These are phyloP conservation scores for Ceratopteris richardii DNA, from an alignment of 75 land plant species.

Conservation along the genomic window DNA sequence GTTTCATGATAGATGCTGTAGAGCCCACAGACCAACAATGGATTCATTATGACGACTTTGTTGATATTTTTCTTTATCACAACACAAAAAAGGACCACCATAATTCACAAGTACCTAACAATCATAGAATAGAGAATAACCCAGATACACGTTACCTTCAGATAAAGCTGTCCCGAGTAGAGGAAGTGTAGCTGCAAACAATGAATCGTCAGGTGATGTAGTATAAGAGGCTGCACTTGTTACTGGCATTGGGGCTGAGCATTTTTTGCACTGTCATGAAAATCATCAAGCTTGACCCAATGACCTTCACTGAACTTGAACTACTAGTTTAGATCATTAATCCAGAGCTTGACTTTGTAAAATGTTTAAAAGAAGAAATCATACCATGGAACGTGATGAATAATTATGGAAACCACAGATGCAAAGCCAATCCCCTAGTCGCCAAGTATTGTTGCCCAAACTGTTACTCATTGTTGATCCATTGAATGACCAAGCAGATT, in stretches of 20 bases:
- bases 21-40: no score
- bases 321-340: no score
- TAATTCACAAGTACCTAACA: no score
- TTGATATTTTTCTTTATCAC: no score
- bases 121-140: no score
- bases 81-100: no score
- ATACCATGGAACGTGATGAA: constrained; percentile 56
- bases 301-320: neutral
- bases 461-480: constrained; percentile 18
- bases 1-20: no score
- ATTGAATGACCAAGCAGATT: constrained; percentile 27
- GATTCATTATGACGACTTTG: no score
- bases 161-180: neutral
- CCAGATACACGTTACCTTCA: no score
- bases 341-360: no score
- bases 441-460: constrained; percentile 41
- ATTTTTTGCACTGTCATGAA: constrained; percentile 1
- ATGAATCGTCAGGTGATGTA: neutral
- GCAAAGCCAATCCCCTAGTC: constrained; percentile 71
- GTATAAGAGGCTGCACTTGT: neutral
- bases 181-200: neutral
- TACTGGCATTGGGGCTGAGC: constrained; percentile 1
- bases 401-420: constrained; percentile 69
- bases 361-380: no score
- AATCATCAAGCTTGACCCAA: neutral